Conservation (phyloP, 306 rosid species). For the Quercus berberidifolia region DNA sequence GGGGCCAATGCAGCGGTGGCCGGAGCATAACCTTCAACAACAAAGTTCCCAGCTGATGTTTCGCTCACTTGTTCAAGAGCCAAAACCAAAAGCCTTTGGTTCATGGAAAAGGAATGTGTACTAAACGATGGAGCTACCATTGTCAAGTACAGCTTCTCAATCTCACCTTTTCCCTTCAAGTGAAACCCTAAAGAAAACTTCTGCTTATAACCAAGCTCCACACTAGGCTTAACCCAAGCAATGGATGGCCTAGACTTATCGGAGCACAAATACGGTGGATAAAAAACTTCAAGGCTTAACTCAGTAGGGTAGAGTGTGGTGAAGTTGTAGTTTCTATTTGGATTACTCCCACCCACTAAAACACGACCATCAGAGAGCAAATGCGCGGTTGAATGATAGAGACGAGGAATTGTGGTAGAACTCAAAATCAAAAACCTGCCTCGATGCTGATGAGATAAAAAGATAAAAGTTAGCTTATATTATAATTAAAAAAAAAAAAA, state of each 20-base stretch:
- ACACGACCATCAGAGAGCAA: slow-evolving; percentile 30
- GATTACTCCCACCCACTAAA: slow-evolving; percentile 36
- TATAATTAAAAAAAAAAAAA: too few species aligned
- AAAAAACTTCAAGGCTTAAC: slow-evolving; percentile 27
- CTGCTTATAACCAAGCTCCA: slow-evolving; percentile 1
- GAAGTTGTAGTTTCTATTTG: slow-evolving; percentile 33
- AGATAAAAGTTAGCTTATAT: too few species aligned
- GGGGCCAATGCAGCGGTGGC: slow-evolving; percentile 25
- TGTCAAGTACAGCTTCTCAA: slow-evolving; percentile 4
- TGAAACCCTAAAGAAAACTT: slow-evolving; percentile 9
- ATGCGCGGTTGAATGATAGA: slow-evolving; percentile 34
- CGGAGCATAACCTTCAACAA: slow-evolving; percentile 19
- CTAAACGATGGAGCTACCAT: slow-evolving; percentile 41
- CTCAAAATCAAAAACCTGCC: slow-evolving; percentile 23
- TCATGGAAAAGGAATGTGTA: slow-evolving; percentile 37
- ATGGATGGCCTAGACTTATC: slow-evolving; percentile 17
- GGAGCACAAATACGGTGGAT: slow-evolving; percentile 22
- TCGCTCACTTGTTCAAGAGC: not conserved
- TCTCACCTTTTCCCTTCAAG: not conserved
- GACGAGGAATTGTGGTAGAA: slow-evolving; percentile 20
- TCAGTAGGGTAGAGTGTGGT: slow-evolving; percentile 30
- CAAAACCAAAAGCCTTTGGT: slow-evolving; percentile 33
- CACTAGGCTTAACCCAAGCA: slow-evolving; percentile 7
- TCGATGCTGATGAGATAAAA: too few species aligned
- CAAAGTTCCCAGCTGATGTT: not conserved